Evolutionary conservation across 345 rosid genomes (phyloP), one percentile per base, ranked within the genome.

Genomic region (Pugionium dolabratum): DNA sequence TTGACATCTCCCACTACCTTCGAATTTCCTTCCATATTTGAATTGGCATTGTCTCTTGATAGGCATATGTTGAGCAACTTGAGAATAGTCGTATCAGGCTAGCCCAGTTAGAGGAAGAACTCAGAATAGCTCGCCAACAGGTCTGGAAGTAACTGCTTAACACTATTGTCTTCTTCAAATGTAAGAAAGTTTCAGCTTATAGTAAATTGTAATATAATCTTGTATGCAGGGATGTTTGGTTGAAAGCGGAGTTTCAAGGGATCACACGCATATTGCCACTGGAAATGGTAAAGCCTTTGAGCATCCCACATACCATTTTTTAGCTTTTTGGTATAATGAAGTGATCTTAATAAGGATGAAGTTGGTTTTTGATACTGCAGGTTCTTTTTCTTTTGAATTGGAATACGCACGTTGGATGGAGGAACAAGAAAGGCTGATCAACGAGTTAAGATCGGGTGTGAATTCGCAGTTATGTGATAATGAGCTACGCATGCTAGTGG

Each of bases 1-100:
- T 56, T 9, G 25, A 2, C 3, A 34, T 57, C 8, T 32, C 51
- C 9, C 29, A 9, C 2, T 9, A 42, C 35, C 42, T 55, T 30
- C 9, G 43, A 4, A 48, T 30, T 3, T 54, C 43, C 30, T 39
- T 25, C 5, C 4, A 56, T 32, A 18, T 18, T 18, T 43, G 49
- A 29, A 52, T 37, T 44, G n/a, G 18, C 31, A 47, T 67, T 80
- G 78, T 77, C 79, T 79, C 70, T 85, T 79, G 58, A 50, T 76
- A 92, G 97, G 98, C 94, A 61, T 92, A 89, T 76, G 96, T 89
- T 66, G 97, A 87, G 84, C 98, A 89, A 74, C 94, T 92, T 6
- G 98, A 89, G 83, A 82, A 46, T 58, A 81, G 96, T 64, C 76
- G 88, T 30, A 57, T 83, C 62, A 78, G 80, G 82, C 88, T 89